Evolutionary conservation across 345 rosid species (phyloP).

Genomic region (Clausena lansium): DNA sequence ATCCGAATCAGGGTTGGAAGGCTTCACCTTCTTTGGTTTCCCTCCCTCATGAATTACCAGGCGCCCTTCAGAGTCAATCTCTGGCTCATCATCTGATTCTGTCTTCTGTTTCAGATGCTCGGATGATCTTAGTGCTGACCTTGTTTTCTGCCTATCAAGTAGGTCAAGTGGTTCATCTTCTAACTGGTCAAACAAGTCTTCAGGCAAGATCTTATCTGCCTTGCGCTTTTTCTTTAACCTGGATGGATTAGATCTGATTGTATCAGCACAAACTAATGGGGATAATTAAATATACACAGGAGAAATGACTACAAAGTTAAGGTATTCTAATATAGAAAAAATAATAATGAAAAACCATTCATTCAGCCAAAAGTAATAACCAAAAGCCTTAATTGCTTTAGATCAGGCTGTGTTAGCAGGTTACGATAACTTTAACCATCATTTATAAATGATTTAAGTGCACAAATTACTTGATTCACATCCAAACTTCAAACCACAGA

Average conservation of each 20-base stretch:
- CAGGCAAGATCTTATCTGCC: slow-evolving; percentile 66
- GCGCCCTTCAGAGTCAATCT: slow-evolving; percentile 82
- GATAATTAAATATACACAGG: background rate
- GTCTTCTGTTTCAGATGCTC: slow-evolving; percentile 50
- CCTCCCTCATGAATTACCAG: slow-evolving; percentile 59
- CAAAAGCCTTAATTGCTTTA: background rate
- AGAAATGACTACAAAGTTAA: background rate
- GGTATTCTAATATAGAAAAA: background rate
- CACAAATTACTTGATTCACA: background rate
- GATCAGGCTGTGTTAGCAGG: background rate
- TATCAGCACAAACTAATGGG: slow-evolving; percentile 10
- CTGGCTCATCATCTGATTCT: slow-evolving; percentile 80
- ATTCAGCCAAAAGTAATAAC: background rate
- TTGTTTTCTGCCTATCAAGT: slow-evolving; percentile 71
- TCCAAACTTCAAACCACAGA: background rate
- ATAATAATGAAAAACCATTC: background rate
- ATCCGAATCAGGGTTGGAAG: slow-evolving; percentile 46
- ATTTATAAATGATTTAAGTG: background rate
- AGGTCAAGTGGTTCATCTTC: slow-evolving; percentile 95
- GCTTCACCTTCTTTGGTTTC: slow-evolving; percentile 41
- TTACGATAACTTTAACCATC: background rate
- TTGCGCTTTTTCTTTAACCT: slow-evolving; percentile 56
- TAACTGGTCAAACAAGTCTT: slow-evolving; percentile 59
- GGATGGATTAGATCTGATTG: background rate
- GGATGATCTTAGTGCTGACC: slow-evolving; percentile 71